These are phyloP conservation scores for Moringa oleifera DNA, from an alignment of 345 rosid species.

Conservation along the genomic window DNA sequence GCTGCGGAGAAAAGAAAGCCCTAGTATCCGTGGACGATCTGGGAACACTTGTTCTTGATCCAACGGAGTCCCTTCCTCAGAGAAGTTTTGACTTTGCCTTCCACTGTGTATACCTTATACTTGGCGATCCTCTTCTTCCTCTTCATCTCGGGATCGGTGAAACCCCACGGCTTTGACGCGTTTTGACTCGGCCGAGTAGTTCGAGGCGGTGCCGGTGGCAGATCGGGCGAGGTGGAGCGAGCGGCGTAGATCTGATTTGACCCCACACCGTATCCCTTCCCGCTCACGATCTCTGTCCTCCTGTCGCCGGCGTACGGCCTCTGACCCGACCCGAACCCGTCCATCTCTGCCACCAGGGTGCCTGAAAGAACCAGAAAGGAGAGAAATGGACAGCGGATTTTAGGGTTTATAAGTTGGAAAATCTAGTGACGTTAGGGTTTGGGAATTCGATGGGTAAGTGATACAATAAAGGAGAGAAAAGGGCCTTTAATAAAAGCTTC, in stretches of 20 bases:
- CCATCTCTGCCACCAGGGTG: conserved; percentile 17
- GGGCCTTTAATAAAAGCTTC: background rate
- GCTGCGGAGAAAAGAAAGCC: too few species aligned
- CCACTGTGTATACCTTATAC: conserved; percentile 59
- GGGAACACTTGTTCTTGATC: conserved; percentile 58
- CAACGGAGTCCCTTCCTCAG: conserved; percentile 50
- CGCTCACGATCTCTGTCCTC: conserved; percentile 47
- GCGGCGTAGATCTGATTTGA: conserved; percentile 31
- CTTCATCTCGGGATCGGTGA: conserved; percentile 44
- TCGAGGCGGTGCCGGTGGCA: conserved; percentile 22
- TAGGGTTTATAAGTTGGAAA: conserved; percentile 18
- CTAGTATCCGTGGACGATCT: conserved; percentile 38
- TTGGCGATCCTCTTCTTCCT: conserved; percentile 57
- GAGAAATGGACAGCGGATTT: background rate
- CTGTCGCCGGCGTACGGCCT: conserved; percentile 27
- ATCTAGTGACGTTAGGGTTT: conserved; percentile 9
- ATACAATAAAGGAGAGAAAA: conserved; percentile 1
- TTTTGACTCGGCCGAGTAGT: conserved; percentile 22
- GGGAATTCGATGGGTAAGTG: background rate
- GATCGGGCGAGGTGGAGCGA: conserved; percentile 26
- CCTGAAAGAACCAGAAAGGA: background rate
- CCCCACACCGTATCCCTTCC: conserved; percentile 29
- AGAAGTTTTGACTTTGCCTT: conserved; percentile 55
- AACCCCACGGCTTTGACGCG: conserved; percentile 34
- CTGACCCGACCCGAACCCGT: conserved; percentile 37